phyloP scores from a whole-genome alignment of 768 basidiomycete genomes.

The Boletus reticulatus region DNA sequence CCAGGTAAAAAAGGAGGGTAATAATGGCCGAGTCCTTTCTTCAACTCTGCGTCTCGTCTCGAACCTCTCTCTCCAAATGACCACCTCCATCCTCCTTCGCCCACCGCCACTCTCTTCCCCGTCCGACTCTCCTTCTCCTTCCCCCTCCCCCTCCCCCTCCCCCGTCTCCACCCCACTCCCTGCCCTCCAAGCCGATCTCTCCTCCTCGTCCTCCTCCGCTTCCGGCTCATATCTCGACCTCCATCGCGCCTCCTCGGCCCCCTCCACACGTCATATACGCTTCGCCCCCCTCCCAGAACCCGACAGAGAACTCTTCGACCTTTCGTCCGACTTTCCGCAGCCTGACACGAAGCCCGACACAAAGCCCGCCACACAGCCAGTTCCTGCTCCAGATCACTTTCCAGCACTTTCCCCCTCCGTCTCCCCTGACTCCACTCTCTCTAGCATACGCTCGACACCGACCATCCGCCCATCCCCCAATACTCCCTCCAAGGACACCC shows the following conservation, averaged over 20 bases:
- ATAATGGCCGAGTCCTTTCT: not conserved
- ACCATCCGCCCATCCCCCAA: conserved; percentile 16
- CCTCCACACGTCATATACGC: conserved; percentile 47
- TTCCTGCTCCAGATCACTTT: not conserved
- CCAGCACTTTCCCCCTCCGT: conserved; percentile 16
- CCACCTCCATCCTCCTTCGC: conserved; percentile 22
- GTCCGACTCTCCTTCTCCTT: not conserved
- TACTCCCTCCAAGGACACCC: not conserved
- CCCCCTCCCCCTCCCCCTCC: conserved; percentile 6
- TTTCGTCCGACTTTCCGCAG: conserved; percentile 34
- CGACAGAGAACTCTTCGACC: conserved; percentile 39
- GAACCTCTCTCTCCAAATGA: conserved; percentile 8
- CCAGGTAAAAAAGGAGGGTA: conserved; percentile 1
- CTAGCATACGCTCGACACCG: conserved; percentile 20
- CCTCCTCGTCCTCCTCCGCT: conserved; percentile 19
- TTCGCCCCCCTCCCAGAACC: conserved; percentile 88
- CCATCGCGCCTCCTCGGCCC: conserved; percentile 3
- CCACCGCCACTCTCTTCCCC: not conserved
- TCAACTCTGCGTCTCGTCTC: not conserved
- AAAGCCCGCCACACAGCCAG: conserved; percentile 1
- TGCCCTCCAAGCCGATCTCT: conserved; percentile 11
- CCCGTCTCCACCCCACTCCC: conserved; percentile 11
- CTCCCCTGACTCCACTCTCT: conserved; percentile 20
- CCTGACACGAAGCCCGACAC: not conserved
- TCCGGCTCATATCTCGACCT: conserved; percentile 21